Base-by-base conservation (phyloP, 2,329 filamentous ascomycete species). In the Calonectria multiphialidica region DNA sequence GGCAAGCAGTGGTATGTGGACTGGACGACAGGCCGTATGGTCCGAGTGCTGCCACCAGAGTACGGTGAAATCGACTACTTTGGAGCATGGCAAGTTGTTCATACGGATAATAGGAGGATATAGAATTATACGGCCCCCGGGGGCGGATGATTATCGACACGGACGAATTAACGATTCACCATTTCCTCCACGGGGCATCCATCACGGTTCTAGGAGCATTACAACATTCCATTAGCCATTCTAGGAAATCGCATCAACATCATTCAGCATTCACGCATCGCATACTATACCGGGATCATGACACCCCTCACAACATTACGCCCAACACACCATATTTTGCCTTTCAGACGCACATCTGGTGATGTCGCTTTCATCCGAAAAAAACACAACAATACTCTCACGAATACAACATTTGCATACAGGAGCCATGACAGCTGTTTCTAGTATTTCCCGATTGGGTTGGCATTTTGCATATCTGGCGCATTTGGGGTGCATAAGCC, bases 1-100 rank as follows among this genome's bases (percentile, higher is more conserved):
- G 90, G 89, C 49, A 90, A 88, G 79, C 86, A 89, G 77, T 91
- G 89, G 88, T 86, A 87, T 71, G 88, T 91, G 50, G 89, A 91
- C 83, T 91, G 90, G 90, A 81, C 82, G 16, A 90, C 88, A 18
- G 90, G 90, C 44, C 86, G 86, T 68, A 88, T 90, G 86, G 84
- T 87, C 33, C 84, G 87, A 18, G 88, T 90, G 23, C 82, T 87
- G 21, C 89, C 89, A 13, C 89, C 89, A 2, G 84, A 84, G 6
- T 91, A 91, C 76, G 87, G 87, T 47, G 88, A 90, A 77, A 82
- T 86, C 57, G 85, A 89, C 67, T 82, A 85, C 72, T 86, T 86
- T 70, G 87, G 86, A 1, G 84, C 88, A 37, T 89, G 87, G 87
- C 87, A 88, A 78, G 81, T 86, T 49, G 84, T 88, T 65, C 85